Conservation (phyloP, 345 rosid genomes). For the Odontarrhena argentea region DNA sequence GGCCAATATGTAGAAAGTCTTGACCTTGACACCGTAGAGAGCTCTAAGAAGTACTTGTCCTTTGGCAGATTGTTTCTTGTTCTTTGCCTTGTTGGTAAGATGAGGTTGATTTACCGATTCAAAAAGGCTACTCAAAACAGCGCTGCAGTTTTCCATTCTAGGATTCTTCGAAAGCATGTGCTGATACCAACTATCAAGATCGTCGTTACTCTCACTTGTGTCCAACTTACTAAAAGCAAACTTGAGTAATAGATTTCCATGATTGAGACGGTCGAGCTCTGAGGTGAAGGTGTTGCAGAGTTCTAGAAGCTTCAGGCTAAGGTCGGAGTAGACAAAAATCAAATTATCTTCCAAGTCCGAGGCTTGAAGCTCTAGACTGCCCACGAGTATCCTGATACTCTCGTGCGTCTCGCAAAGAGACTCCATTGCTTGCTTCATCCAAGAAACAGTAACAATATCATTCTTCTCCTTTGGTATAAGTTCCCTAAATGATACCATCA, state of each 20-base stretch:
- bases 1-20: slow-evolving; percentile 62
- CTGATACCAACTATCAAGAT: slow-evolving; percentile 65
- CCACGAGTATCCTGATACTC: slow-evolving; percentile 53
- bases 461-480: slow-evolving; percentile 58
- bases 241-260: slow-evolving; percentile 71
- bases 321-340: slow-evolving; percentile 66
- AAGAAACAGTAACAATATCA: slow-evolving; percentile 60
- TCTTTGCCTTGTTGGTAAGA: slow-evolving; percentile 50
- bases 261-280: slow-evolving; percentile 65
- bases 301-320: slow-evolving; percentile 81
- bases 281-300: slow-evolving; percentile 71
- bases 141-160: slow-evolving; percentile 54
- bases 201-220: slow-evolving; percentile 46
- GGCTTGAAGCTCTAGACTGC: slow-evolving; percentile 70
- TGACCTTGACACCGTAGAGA: slow-evolving; percentile 76
- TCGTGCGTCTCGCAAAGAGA: slow-evolving; percentile 73
- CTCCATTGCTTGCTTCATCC: slow-evolving; percentile 78
- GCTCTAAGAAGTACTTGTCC: slow-evolving; percentile 76
- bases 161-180: slow-evolving; percentile 58
- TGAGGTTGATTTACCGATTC: slow-evolving; percentile 44
- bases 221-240: slow-evolving; percentile 63
- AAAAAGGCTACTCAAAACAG: slow-evolving; percentile 53
- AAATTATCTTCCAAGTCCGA: slow-evolving; percentile 76
- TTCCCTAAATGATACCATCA: slow-evolving; percentile 56
- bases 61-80: slow-evolving; percentile 67